A percentile compares a stretch with the other conserved stretches of the same genome.
phyloP scores from a whole-genome alignment of 192 early-diverging fungal species.

The Coemansia sp. region DNA sequence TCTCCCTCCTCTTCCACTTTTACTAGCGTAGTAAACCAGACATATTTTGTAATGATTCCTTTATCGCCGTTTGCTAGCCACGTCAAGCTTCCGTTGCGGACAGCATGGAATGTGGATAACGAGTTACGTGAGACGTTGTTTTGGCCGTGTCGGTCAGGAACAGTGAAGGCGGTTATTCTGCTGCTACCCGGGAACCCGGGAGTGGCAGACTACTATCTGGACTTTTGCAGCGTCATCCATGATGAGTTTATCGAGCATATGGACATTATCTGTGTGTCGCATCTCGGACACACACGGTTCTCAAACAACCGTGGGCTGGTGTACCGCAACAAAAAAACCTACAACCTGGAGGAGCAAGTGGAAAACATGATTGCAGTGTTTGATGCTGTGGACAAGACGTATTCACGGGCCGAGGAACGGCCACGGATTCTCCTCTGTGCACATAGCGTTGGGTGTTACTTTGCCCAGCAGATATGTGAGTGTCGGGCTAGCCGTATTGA shows the following conservation, averaged over 20 bases:
- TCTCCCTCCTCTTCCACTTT: no score
- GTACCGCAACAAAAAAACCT: conserved; percentile 3
- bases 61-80: conserved; percentile 15
- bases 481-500: conserved; percentile 59
- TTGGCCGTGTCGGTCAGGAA: conserved; percentile 20
- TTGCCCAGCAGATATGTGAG: conserved; percentile 51
- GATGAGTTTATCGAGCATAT: conserved; percentile 38
- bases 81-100: conserved; percentile 26
- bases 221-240: conserved; percentile 61
- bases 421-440: conserved; percentile 19
- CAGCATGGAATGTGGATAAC: conserved; percentile 18
- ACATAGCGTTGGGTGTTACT: conserved; percentile 38
- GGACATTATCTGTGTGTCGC: conserved; percentile 58
- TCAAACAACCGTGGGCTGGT: conserved; percentile 25
- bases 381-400: conserved; percentile 25
- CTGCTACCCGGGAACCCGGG: conserved; percentile 75
- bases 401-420: background rate
- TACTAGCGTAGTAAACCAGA: no score
- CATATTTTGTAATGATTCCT: background rate
- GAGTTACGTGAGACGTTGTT: conserved; percentile 41
- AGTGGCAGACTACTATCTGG: conserved; percentile 70
- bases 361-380: conserved; percentile 31
- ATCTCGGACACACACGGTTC: conserved; percentile 42
- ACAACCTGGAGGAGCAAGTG: conserved; percentile 28
- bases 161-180: conserved; percentile 42